Percentiles rank a stretch among this genome's conserved stretches.
phyloP scores from a whole-genome alignment of 495 filamentous ascomycete species.

The Trichodelitschia bisporula region DNA sequence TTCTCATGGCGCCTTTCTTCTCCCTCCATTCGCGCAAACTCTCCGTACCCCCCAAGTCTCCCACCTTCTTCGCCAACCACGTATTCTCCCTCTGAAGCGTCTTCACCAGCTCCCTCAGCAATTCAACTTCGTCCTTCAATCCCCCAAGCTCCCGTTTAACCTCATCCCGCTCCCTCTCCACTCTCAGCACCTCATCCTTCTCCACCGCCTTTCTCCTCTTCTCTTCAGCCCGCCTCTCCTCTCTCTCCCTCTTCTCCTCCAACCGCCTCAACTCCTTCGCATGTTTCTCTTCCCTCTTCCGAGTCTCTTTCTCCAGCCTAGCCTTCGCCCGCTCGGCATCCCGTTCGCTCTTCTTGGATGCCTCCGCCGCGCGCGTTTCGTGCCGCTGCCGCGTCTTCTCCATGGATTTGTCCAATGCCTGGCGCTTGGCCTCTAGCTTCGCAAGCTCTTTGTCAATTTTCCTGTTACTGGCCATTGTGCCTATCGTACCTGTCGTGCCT shows the following conservation, averaged over 20 bases:
- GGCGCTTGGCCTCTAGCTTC: constrained; percentile 47
- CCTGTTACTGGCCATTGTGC: constrained; percentile 11
- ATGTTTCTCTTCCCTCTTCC: constrained; percentile 40
- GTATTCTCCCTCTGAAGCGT: constrained; percentile 21
- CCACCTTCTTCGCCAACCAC: constrained; percentile 25
- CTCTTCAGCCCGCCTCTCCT: constrained; percentile 14
- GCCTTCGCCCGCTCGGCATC: constrained; percentile 26
- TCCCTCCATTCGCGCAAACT: no score
- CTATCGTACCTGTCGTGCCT: constrained; percentile 11
- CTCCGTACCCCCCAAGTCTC: no score
- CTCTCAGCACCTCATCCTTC: constrained; percentile 8
- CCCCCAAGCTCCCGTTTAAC: constrained; percentile 11
- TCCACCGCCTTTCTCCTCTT: constrained; percentile 14
- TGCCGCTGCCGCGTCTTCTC: constrained; percentile 21
- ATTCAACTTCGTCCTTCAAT: constrained; percentile 13
- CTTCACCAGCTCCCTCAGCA: constrained; percentile 15
- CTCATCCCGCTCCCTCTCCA: constrained; percentile 16
- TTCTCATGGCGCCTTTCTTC: no score
- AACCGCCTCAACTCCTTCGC: constrained; percentile 35
- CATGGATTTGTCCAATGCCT: constrained; percentile 45
- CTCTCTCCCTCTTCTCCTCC: constrained; percentile 24
- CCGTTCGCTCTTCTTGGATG: constrained; percentile 15
- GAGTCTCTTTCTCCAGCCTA: constrained; percentile 30
- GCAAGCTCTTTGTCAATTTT: constrained; percentile 42
- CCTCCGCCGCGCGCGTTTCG: constrained; percentile 28